Conservation (phyloP, 805 yeast genomes). For the Schwanniomyces occidentalis region DNA sequence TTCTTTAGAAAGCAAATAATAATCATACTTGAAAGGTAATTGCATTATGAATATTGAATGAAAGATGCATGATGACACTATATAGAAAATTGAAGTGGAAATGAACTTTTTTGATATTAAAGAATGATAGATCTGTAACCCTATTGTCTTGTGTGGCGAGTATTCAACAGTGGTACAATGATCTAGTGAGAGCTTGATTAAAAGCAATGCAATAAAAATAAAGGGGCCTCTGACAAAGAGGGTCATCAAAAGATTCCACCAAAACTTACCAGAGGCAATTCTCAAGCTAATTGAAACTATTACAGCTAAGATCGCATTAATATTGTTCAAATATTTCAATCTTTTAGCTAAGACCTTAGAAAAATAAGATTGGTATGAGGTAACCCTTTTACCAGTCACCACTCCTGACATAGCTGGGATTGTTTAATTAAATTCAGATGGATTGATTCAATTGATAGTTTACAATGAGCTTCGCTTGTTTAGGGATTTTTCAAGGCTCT, state of each 20-base stretch:
- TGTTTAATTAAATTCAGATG: too few species aligned
- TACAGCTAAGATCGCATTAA: conserved; percentile 28
- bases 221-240: conserved; percentile 29
- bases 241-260: conserved; percentile 30
- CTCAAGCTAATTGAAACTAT: conserved; percentile 21
- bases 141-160: conserved; percentile 32
- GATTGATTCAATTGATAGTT: neutral
- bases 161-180: conserved; percentile 30
- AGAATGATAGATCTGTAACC: conserved; percentile 26
- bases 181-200: conserved; percentile 26
- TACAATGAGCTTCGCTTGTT: too few species aligned
- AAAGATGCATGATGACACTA: conserved; percentile 22
- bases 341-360: conserved; percentile 32
- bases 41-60: conserved; percentile 27
- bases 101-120: conserved; percentile 19
- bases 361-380: conserved; percentile 16
- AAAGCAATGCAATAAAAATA: conserved; percentile 26
- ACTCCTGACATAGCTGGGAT: conserved; percentile 3
- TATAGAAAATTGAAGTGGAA: conserved; percentile 18
- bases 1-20: conserved; percentile 37
- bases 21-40: conserved; percentile 25
- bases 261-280: conserved; percentile 29
- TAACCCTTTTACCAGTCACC: conserved; percentile 5
- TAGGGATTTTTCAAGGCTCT: too few species aligned
- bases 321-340: conserved; percentile 34